Evolutionary conservation across 1,284 basidiomycete genomes (phyloP).

Genomic region (Microbotryomycetes sp.): DNA sequence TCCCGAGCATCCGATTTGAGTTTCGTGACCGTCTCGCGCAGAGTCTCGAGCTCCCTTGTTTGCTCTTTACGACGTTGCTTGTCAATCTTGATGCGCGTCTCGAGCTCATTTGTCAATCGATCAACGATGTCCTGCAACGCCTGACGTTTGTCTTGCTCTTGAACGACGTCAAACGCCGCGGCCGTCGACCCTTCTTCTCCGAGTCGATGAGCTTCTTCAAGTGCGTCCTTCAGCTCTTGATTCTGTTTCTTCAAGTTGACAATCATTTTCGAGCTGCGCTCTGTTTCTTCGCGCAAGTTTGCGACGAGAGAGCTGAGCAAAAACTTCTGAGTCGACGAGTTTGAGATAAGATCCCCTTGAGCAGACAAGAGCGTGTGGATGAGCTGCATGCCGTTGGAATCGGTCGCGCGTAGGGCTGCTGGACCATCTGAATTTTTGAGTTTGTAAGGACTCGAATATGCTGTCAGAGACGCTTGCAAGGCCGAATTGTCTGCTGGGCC

Average conservation of each 20-base stretch:
- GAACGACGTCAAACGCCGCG: neutral
- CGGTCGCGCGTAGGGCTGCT: no score
- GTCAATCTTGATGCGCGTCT: conserved; percentile 10
- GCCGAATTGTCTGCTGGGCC: no score
- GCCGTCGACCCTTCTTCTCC: neutral
- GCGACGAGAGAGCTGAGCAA: conserved; percentile 14
- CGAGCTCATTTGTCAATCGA: conserved; percentile 22
- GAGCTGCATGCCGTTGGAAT: conserved; percentile 1
- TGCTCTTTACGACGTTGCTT: neutral
- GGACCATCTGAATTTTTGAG: no score
- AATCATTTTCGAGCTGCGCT: conserved; percentile 13
- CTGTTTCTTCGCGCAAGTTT: conserved; percentile 21
- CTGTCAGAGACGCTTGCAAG: no score
- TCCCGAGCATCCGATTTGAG: conserved; percentile 2
- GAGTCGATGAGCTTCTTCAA: neutral
- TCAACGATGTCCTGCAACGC: conserved; percentile 22
- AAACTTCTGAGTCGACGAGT: conserved; percentile 12
- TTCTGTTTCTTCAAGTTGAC: conserved; percentile 15
- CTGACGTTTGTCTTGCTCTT: conserved; percentile 10
- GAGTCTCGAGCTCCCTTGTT: conserved; percentile 5
- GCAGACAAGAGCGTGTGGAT: conserved; percentile 22
- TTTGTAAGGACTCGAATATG: no score
- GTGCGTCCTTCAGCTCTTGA: neutral
- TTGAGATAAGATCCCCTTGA: conserved; percentile 14
- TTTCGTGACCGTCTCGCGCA: neutral